Evolutionary conservation across 2,329 filamentous ascomycete genomes (phyloP).

Genomic region (Alternaria incomplexa): DNA sequence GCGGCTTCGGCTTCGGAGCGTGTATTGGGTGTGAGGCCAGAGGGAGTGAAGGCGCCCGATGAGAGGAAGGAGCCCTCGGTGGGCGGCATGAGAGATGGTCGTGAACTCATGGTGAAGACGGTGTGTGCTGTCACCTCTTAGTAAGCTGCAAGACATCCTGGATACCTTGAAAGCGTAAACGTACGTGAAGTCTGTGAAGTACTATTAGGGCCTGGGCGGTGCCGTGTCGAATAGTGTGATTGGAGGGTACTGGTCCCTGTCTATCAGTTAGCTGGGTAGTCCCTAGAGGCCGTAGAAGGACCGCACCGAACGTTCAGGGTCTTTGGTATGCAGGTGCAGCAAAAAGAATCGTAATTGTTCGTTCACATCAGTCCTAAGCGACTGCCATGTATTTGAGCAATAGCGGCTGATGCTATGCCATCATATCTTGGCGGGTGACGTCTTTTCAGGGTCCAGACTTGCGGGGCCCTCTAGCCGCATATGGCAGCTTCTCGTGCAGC

Average conservation of each 20-base stretch:
- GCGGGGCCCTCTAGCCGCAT: conserved; percentile 13
- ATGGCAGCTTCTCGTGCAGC: background rate
- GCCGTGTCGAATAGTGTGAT: background rate
- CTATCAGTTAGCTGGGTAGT: background rate
- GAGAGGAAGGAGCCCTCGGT: conserved; percentile 25
- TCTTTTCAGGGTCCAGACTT: conserved; percentile 21
- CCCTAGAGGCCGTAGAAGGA: background rate
- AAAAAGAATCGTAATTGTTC: conserved; percentile 1
- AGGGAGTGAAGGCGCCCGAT: conserved; percentile 33
- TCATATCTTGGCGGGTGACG: conserved; percentile 22
- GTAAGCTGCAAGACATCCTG: background rate
- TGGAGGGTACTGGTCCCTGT: conserved; percentile 1
- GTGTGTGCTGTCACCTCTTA: background rate
- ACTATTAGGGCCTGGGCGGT: background rate
- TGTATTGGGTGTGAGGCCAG: conserved; percentile 44
- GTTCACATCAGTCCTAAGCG: background rate
- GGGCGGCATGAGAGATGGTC: conserved; percentile 26
- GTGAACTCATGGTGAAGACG: conserved; percentile 22
- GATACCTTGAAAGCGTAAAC: background rate
- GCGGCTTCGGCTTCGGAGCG: conserved; percentile 45
- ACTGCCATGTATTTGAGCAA: conserved; percentile 9
- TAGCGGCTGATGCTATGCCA: conserved; percentile 12
- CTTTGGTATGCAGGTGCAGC: background rate
- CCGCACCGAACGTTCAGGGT: background rate
- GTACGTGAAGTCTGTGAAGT: background rate